Base-by-base conservation (phyloP, 495 filamentous ascomycete genomes). In the Penicillium cosmopolitanum region DNA sequence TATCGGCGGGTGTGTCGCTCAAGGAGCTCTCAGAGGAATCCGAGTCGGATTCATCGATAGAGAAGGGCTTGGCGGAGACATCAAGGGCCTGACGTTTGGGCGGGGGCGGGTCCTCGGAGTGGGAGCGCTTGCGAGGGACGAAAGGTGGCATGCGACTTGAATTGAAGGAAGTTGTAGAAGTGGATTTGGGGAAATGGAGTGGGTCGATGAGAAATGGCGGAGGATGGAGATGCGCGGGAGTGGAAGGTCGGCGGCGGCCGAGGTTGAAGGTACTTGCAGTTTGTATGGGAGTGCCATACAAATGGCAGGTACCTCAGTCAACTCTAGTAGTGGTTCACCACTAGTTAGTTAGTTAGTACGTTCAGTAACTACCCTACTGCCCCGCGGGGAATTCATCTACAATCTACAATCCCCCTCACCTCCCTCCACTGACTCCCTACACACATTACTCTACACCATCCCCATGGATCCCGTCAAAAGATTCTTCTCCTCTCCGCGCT, bases 401-500 rank as follows among this genome's bases (percentile, higher is more conserved):
- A 38, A 16, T 10, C 18, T 46, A 10, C 12, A 46, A 10, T 46
- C 16, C 8, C 43, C 16, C 43, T 46, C 23, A 4, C 23, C 43
- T 15, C 43, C 28, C 50, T 53, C 16, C n/a, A 21, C 47, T 57
- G 9, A 19, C 34, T 28, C 34, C 52, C 34, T 66, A 43, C 28
- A 35, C 10, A 50, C 16, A n/a, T 6, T 43, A 44, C 54, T 46
- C 52, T 18, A 40, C 18, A 31, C 4, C 53, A n/a, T 50, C 56
- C 40, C 46, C 25, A 80, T 79, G 80, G 78, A 78, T 51, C 71
- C 83, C 64, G 87, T 93, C 46, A 84, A 84, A 56, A 79, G 81
- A 9, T 97, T 98, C 82, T 96, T 98, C 81, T 81, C 83, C 25
- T 89, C 90, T 16, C 83, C 89, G 35, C 80, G 83, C 62, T 98